Percentiles rank a stretch among this genome's conserved stretches.
These are phyloP conservation scores for Aspergillus affinis DNA, from an alignment of 495 filamentous ascomycete species.

Conservation along the genomic window DNA sequence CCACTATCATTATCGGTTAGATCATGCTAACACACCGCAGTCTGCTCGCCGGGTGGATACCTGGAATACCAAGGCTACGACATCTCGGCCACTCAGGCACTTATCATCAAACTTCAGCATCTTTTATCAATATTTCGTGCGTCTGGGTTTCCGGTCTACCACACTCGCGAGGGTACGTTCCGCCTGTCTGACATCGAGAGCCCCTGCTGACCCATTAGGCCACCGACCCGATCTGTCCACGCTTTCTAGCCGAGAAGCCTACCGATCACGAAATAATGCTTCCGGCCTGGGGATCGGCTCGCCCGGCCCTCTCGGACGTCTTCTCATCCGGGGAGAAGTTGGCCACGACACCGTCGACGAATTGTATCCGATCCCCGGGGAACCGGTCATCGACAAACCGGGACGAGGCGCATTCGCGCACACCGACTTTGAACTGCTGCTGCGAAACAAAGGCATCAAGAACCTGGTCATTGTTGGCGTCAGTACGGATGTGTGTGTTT, in stretches of 20 bases:
- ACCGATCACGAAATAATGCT: slow-evolving; percentile 54
- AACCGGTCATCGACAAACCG: slow-evolving; percentile 69
- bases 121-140: slow-evolving; percentile 59
- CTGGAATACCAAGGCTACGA: slow-evolving; percentile 60
- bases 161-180: slow-evolving; percentile 58
- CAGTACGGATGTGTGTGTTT: slow-evolving; percentile 71
- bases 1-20: neutral
- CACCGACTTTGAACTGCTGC: slow-evolving; percentile 60
- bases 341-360: slow-evolving; percentile 65
- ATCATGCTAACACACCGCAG: slow-evolving; percentile 25
- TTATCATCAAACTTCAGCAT: slow-evolving; percentile 55
- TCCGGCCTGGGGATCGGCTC: slow-evolving; percentile 60
- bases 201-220: slow-evolving; percentile 29
- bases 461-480: slow-evolving; percentile 67
- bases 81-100: slow-evolving; percentile 48
- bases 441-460: slow-evolving; percentile 62
- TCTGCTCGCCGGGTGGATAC: slow-evolving; percentile 60
- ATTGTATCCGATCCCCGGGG: slow-evolving; percentile 52
- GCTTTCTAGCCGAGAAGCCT: slow-evolving; percentile 54
- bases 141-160: slow-evolving; percentile 60
- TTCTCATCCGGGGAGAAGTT: slow-evolving; percentile 62
- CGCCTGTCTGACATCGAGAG: neutral
- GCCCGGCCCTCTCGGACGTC: slow-evolving; percentile 58
- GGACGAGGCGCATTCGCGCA: slow-evolving; percentile 65
- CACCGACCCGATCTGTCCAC: slow-evolving; percentile 63